Conservation (phyloP, 768 basidiomycete species). For the Lanmaoa rubissima region DNA sequence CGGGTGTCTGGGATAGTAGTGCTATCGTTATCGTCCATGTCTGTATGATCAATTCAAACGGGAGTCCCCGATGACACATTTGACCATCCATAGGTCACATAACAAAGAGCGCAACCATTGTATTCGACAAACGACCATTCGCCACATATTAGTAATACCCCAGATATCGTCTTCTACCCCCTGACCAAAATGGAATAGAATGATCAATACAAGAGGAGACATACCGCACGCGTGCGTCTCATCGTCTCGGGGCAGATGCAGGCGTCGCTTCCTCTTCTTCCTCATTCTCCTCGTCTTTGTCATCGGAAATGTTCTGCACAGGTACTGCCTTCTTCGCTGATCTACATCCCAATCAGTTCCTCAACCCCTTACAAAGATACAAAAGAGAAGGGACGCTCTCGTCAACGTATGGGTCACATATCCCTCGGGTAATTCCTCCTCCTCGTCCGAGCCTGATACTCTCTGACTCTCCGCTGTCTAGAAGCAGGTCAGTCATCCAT, state of each 20-base stretch:
- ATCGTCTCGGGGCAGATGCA: conserved; percentile 34
- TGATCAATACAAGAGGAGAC: neutral
- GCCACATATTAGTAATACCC: too few relatives aligned
- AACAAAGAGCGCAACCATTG: too few relatives aligned
- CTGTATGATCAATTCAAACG: neutral
- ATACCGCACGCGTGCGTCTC: conserved; percentile 7
- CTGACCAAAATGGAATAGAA: neutral
- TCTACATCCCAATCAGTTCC: conserved; percentile 21
- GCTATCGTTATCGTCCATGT: neutral
- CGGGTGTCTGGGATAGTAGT: neutral
- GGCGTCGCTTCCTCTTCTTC: conserved; percentile 24
- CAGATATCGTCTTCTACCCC: neutral
- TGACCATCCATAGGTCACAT: neutral
- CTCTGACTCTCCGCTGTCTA: conserved; percentile 61
- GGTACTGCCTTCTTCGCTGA: conserved; percentile 38
- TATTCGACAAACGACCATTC: too few relatives aligned
- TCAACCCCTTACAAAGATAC: too few relatives aligned
- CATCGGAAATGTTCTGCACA: conserved; percentile 29
- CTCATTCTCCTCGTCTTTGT: conserved; percentile 35
- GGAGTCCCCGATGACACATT: neutral
- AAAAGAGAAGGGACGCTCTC: too few relatives aligned
- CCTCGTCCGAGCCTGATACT: conserved; percentile 51
- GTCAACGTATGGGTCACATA: too few relatives aligned
- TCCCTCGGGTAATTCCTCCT: conserved; percentile 37
- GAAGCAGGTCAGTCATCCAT: neutral